phyloP scores from a whole-genome alignment of 2,329 filamentous ascomycete species.

The Diaporthe citriasiana region DNA sequence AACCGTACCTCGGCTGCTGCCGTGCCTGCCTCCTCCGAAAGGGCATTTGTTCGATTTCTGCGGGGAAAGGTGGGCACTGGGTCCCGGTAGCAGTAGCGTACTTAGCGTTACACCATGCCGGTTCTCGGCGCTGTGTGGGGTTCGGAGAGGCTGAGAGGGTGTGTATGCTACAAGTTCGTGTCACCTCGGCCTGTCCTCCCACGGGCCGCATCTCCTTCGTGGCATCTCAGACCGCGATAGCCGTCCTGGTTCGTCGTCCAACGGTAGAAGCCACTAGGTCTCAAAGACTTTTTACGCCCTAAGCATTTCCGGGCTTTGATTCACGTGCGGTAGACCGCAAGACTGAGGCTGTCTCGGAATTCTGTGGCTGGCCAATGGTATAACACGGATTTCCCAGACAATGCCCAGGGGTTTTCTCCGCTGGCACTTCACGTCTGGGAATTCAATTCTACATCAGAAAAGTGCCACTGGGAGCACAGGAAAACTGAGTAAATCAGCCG shows the following conservation, averaged over 20 bases:
- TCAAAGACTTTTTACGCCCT: no score
- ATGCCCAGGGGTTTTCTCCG: not conserved
- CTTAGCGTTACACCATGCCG: constrained; percentile 10
- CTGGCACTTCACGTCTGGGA: no score
- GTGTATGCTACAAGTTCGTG: not conserved
- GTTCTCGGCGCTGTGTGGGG: constrained; percentile 22
- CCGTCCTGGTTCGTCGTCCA: not conserved
- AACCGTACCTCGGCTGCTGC: constrained; percentile 15
- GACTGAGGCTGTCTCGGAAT: not conserved
- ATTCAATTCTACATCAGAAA: not conserved
- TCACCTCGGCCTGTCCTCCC: not conserved
- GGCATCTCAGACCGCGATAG: not conserved
- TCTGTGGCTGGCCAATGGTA: constrained; percentile 17
- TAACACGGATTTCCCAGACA: constrained; percentile 4
- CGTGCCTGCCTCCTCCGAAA: not conserved
- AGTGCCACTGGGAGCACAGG: not conserved
- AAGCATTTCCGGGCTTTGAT: not conserved
- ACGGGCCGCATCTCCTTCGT: not conserved
- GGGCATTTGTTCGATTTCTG: constrained; percentile 5
- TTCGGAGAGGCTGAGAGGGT: not conserved
- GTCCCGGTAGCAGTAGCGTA: constrained; percentile 9
- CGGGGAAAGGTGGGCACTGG: constrained; percentile 14
- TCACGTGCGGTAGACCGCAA: no score
- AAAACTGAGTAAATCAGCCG: not conserved
- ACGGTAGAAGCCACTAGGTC: no score